Evolutionary conservation across 768 basidiomycete species (phyloP).

Genomic region (Rhodotorula taiwanensis): DNA sequence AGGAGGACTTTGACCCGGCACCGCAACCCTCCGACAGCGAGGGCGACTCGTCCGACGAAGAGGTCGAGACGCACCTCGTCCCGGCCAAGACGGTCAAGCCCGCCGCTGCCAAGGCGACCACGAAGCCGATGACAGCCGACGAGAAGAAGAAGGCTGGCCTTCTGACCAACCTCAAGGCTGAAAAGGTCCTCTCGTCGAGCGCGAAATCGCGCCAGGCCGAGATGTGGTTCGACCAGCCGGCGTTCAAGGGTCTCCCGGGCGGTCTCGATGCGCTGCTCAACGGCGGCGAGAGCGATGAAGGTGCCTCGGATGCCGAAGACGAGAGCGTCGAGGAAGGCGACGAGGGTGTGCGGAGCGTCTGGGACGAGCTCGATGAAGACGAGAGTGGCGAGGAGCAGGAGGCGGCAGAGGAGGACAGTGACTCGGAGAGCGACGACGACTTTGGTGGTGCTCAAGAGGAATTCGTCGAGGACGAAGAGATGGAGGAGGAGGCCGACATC

Average conservation of each 20-base stretch:
- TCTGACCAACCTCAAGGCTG: constrained; percentile 49
- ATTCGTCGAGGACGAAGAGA: constrained; percentile 46
- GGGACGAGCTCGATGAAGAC: constrained; percentile 36
- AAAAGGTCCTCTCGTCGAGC: constrained; percentile 54
- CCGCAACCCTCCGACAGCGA: constrained; percentile 33
- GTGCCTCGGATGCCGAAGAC: constrained; percentile 31
- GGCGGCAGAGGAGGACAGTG: constrained; percentile 38
- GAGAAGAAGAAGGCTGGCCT: constrained; percentile 48
- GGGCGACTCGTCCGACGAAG: constrained; percentile 30
- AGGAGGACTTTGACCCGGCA: constrained; percentile 38
- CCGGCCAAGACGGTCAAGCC: constrained; percentile 44
- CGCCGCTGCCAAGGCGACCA: constrained; percentile 23
- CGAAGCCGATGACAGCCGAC: constrained; percentile 27
- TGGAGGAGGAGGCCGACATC: constrained; percentile 71
- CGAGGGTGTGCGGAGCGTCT: constrained; percentile 26
- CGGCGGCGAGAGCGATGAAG: constrained; percentile 41
- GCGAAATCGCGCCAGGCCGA: constrained; percentile 53
- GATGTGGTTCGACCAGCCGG: constrained; percentile 92
- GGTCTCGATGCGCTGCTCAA: constrained; percentile 41
- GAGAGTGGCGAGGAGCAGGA: constrained; percentile 42
- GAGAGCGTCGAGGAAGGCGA: constrained; percentile 30
- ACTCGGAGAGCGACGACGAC: constrained; percentile 51
- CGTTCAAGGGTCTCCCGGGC: constrained; percentile 64
- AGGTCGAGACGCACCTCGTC: constrained; percentile 7
- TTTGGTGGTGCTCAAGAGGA: constrained; percentile 71